Percentiles rank a stretch among this genome's conserved stretches.
These are phyloP conservation scores for Nakazawaea molendinolei DNA, from an alignment of 805 yeast genomes.

Conservation along the genomic window DNA sequence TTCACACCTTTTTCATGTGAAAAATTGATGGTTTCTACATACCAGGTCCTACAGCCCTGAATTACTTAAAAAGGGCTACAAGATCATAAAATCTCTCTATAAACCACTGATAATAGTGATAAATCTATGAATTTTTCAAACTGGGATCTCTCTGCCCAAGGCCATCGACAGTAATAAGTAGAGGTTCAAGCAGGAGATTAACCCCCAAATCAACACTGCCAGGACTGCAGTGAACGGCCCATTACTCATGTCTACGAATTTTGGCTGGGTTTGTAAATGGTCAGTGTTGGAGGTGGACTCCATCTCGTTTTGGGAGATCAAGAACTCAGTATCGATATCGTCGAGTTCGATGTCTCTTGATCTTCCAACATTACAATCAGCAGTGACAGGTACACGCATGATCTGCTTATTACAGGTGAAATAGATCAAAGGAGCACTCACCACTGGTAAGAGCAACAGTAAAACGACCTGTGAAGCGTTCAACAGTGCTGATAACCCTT, in stretches of 20 bases:
- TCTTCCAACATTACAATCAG: conserved; percentile 1
- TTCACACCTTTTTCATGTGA: too few species aligned
- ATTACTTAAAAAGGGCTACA: not conserved
- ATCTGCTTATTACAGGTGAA: conserved; percentile 65
- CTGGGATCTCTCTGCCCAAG: conserved; percentile 10
- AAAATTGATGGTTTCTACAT: too few species aligned
- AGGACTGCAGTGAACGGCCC: conserved; percentile 46
- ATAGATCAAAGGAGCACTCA: conserved; percentile 79
- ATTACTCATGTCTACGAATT: conserved; percentile 52
- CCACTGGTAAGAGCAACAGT: conserved; percentile 75
- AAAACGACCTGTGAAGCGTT: conserved; percentile 84
- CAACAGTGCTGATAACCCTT: conserved; percentile 65
- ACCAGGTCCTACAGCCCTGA: not conserved
- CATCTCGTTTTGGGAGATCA: too few species aligned
- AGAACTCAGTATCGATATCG: too few species aligned
- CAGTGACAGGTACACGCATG: conserved; percentile 51
- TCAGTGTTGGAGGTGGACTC: too few species aligned
- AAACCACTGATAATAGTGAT: too few species aligned
- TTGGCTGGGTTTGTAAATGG: conserved; percentile 15
- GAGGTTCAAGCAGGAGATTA: conserved; percentile 63
- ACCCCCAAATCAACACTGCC: conserved; percentile 60
- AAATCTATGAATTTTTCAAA: too few species aligned
- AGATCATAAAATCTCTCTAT: not conserved
- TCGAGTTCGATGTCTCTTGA: too few species aligned
- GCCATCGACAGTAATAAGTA: conserved; percentile 28